Evolutionary conservation across 2,329 filamentous ascomycete genomes (phyloP).

Genomic region (Talaromyces marneffei): DNA sequence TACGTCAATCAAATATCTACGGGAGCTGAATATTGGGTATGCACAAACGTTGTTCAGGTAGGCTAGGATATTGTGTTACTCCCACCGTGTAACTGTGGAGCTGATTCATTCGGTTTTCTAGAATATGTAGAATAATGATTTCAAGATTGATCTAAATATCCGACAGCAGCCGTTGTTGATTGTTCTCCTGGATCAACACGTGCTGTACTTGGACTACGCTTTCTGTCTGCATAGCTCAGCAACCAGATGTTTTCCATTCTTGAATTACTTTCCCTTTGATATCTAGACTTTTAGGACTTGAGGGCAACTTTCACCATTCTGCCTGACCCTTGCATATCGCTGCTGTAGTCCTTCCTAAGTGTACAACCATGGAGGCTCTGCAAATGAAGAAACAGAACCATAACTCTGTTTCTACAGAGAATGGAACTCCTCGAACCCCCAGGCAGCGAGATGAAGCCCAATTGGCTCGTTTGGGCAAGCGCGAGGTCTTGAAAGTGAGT

Average conservation of each 20-base stretch:
- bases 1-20: background rate
- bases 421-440: conserved; percentile 12
- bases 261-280: too few relatives aligned
- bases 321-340: background rate
- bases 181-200: background rate
- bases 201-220: background rate
- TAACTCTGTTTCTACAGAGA: background rate
- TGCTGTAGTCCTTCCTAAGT: background rate
- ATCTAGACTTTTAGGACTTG: background rate
- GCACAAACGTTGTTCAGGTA: background rate
- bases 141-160: background rate
- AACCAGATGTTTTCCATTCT: background rate
- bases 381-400: background rate
- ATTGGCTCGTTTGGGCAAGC: conserved; percentile 48
- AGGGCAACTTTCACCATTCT: background rate
- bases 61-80: background rate
- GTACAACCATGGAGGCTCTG: conserved; percentile 10
- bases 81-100: background rate
- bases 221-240: background rate
- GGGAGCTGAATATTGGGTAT: background rate
- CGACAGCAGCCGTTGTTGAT: background rate
- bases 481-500: conserved; percentile 42
- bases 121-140: background rate
- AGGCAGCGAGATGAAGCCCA: conserved; percentile 36
- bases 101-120: background rate